Percentiles rank a stretch among this genome's conserved stretches.
Conservation (phyloP, 352 stramenopile genomes). For the Phytophthora kernoviae region DNA sequence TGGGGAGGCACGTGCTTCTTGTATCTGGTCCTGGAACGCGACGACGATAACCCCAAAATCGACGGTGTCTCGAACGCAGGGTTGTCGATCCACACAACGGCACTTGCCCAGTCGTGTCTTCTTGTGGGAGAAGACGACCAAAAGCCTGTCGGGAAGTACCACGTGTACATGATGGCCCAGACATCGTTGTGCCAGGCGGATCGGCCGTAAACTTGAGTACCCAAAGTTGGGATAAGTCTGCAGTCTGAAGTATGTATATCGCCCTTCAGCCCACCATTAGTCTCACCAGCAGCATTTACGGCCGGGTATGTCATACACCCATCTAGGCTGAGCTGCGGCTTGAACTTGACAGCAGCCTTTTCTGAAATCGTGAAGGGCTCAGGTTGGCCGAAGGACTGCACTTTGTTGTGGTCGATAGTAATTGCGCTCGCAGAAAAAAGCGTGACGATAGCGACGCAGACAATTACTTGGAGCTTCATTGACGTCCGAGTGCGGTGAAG, state of each 20-base stretch:
- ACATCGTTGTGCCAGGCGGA: conserved; percentile 6
- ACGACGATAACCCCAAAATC: conserved; percentile 5
- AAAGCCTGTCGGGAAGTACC: conserved; percentile 4
- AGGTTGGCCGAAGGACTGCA: background rate
- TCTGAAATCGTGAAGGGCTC: background rate
- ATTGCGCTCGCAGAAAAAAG: too few species aligned
- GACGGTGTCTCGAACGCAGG: background rate
- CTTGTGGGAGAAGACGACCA: background rate
- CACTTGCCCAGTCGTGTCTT: conserved; percentile 3
- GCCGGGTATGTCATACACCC: background rate
- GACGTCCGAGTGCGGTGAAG: too few species aligned
- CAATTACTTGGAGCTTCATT: background rate
- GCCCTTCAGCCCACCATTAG: background rate
- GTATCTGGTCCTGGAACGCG: background rate
- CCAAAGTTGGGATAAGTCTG: background rate
- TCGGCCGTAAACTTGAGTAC: conserved; percentile 19
- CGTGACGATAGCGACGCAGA: background rate
- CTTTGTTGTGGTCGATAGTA: background rate
- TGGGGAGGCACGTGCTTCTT: background rate
- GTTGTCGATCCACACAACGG: conserved; percentile 19
- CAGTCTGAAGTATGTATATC: background rate
- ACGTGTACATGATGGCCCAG: conserved; percentile 1
- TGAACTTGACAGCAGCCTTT: too few species aligned
- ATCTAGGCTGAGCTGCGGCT: background rate
- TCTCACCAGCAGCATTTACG: background rate